phyloP scores from a whole-genome alignment of 2,329 filamentous ascomycete species.

The Zymoseptoria crescenta region DNA sequence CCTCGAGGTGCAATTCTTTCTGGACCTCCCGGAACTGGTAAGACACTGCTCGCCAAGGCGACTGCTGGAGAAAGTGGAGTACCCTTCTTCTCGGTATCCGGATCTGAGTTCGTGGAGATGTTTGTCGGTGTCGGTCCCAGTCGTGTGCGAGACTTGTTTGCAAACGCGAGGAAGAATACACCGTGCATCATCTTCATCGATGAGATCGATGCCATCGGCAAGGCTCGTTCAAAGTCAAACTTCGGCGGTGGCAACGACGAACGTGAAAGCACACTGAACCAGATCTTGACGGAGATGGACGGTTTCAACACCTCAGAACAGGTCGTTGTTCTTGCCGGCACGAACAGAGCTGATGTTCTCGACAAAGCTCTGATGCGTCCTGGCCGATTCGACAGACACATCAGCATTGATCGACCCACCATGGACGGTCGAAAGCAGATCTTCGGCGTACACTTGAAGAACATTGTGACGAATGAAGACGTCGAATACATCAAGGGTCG shows the following conservation, averaged over 20 bases:
- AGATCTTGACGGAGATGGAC: conserved; percentile 98
- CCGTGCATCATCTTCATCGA: conserved; percentile 99
- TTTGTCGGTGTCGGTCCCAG: conserved; percentile 98
- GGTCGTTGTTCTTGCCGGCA: conserved; percentile 92
- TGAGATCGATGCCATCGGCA: conserved; percentile 96
- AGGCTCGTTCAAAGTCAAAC: conserved; percentile 73
- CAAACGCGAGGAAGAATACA: conserved; percentile 87
- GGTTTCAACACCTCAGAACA: conserved; percentile 96
- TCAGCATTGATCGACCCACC: conserved; percentile 86
- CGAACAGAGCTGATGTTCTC: conserved; percentile 87
- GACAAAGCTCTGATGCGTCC: conserved; percentile 95
- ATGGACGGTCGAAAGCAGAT: conserved; percentile 97
- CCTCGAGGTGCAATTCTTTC: conserved; percentile 93
- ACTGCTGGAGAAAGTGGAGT: conserved; percentile 95
- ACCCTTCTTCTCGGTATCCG: conserved; percentile 96
- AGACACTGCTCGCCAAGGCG: conserved; percentile 92
- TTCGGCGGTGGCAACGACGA: conserved; percentile 93
- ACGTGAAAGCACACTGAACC: conserved; percentile 91
- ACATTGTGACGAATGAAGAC: conserved; percentile 90
- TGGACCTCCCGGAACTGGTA: conserved; percentile 96
- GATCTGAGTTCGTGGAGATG: conserved; percentile 99
- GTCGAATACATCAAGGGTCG: conserved; percentile 80
- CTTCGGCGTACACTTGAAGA: conserved; percentile 86
- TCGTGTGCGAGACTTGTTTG: conserved; percentile 87
- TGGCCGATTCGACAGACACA: conserved; percentile 94